Evolutionary conservation across 2,329 filamentous ascomycete genomes (phyloP).

Genomic region (Ceratocystis eucalypticola): DNA sequence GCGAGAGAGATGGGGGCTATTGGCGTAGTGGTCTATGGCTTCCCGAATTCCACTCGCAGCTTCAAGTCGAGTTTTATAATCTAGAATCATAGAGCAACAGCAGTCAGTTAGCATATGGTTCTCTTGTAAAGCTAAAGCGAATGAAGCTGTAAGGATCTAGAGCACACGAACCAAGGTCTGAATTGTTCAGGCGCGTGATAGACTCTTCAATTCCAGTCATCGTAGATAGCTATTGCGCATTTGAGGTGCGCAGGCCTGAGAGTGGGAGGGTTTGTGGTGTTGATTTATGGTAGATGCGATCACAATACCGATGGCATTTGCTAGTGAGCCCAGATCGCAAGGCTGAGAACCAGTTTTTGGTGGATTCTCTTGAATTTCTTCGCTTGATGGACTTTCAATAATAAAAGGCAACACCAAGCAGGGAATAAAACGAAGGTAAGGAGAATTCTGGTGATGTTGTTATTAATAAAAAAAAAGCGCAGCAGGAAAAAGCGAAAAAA

Average conservation of each 20-base stretch:
- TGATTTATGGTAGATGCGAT: background rate
- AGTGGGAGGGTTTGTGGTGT: background rate
- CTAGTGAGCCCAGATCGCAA: background rate
- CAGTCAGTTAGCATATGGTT: background rate
- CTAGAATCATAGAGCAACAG: background rate
- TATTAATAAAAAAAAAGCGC: background rate
- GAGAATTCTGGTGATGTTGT: background rate
- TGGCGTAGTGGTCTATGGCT: constrained; percentile 76
- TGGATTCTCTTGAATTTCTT: background rate
- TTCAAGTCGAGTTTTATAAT: constrained; percentile 58
- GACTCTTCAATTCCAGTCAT: constrained; percentile 45
- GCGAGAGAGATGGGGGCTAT: constrained; percentile 57
- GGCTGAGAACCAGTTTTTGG: background rate
- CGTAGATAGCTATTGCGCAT: constrained; percentile 9
- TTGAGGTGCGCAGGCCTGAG: constrained; percentile 8
- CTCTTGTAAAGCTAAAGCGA: background rate
- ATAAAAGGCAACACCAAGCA: background rate
- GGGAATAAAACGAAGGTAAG: background rate
- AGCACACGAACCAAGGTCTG: constrained; percentile 39
- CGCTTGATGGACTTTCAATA: background rate
- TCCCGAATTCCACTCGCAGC: constrained; percentile 80
- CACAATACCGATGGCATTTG: background rate
- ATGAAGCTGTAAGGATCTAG: background rate
- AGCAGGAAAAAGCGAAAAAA: background rate
- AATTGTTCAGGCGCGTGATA: constrained; percentile 43